Conservation (phyloP, 176 grass and related monocot species). For the Chrysopogon serrulatus region DNA sequence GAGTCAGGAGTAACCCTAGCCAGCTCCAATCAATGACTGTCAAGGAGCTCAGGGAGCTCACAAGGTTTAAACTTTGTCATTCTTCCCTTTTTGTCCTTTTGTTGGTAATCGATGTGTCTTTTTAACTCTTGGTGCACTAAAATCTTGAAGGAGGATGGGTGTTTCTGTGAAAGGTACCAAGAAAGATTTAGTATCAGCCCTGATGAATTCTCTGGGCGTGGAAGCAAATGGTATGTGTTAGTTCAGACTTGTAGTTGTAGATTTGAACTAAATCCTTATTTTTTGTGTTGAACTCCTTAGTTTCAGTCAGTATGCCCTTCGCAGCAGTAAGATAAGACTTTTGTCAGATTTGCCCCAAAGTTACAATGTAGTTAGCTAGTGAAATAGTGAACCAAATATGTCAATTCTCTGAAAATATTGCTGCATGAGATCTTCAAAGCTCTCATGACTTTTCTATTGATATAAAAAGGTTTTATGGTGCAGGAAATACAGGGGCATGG, state of each 20-base stretch:
- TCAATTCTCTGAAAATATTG: neutral
- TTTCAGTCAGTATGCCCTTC: neutral
- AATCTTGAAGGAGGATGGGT: slow-evolving; percentile 58
- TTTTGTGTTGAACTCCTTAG: neutral
- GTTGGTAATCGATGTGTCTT: neutral
- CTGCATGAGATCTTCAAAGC: neutral
- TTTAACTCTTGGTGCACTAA: neutral
- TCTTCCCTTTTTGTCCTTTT: neutral
- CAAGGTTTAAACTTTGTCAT: slow-evolving; percentile 35
- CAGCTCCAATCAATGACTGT: slow-evolving; percentile 75
- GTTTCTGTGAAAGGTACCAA: slow-evolving; percentile 65
- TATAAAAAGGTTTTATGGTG: neutral
- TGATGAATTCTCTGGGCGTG: slow-evolving; percentile 39
- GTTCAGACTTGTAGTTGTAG: slow-evolving; percentile 2
- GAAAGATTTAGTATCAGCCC: slow-evolving; percentile 69
- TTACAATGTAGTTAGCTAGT: neutral
- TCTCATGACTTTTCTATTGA: neutral
- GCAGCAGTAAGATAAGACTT: neutral
- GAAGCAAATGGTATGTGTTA: slow-evolving; percentile 48
- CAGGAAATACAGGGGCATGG: neutral
- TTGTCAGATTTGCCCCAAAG: neutral
- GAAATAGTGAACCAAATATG: slow-evolving; percentile 7
- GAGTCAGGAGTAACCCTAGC: slow-evolving; percentile 47
- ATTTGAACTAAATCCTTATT: slow-evolving; percentile 9
- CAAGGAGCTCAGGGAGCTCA: slow-evolving; percentile 72